Evolutionary conservation across 768 basidiomycete genomes (phyloP), one percentile per base, ranked within the genome.

Genomic region (Mycena polygramma): DNA sequence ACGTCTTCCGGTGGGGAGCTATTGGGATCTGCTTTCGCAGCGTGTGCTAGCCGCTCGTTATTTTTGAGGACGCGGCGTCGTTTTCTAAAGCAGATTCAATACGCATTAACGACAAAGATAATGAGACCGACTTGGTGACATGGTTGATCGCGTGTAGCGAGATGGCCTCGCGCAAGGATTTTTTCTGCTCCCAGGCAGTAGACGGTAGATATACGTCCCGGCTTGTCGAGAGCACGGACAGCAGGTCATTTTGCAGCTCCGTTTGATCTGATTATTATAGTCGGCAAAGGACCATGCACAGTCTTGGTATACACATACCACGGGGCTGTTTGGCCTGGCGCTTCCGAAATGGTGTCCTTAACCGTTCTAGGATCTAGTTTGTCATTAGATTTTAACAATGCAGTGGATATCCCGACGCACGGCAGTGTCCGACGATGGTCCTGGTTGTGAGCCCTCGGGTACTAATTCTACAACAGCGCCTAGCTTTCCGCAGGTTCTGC

Each of bases 21-120:
- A 45, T 86, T 82, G 2, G 85, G 81, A 58, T 86, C 83, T 19
- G 86, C 78, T 79, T 94, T 92, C 13, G 86, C 80, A 13, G 91
- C 89, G 72, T 91, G 88, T 0, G 93, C 86, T n/a, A 98, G 85
- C 48, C 93, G 93, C 72, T 97, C 95, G 75, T 98, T 99, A 80
- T 97, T 98, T 80, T 97, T 97, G 2, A 98, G 84, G 41, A 99
- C 87, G 11, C 90, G 88, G 20, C 94, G 91, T 24, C 97, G 94
- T 75, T 97, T 98, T 85, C 97, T 99, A 75, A 2, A 22, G 14
- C 46, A 41, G 7, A 43, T n/a, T 63, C 66, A 73, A 10, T 48
- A 37, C 49, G 36, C 67, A 41, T 36, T 35, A n/a, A 37, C 43
- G 30, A 9, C 10, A 45, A 64, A 68, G 24, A 19, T n/a, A 35